phyloP scores from a whole-genome alignment of 495 filamentous ascomycete species.

The Penicillium longicatenatum region DNA sequence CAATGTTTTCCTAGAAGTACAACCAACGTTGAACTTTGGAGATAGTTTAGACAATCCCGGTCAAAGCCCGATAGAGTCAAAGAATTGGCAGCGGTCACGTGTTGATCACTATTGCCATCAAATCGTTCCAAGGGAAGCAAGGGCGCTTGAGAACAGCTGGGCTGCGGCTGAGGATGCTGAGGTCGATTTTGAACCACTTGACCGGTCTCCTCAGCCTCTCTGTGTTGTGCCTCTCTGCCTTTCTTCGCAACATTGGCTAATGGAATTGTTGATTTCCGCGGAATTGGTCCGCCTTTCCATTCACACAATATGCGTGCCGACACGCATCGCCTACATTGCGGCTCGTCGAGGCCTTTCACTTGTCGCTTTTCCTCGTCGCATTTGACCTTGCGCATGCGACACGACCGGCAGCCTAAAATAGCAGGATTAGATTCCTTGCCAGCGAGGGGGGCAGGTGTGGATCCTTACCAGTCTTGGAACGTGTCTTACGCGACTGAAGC shows the following conservation, averaged over 20 bases:
- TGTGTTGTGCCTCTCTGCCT: slow-evolving; percentile 10
- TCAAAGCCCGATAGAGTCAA: slow-evolving; percentile 31
- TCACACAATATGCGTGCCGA: slow-evolving; percentile 33
- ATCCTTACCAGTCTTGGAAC: slow-evolving; percentile 39
- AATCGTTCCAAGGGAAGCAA: slow-evolving; percentile 13
- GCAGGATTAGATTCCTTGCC: background rate
- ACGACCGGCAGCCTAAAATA: slow-evolving; percentile 34
- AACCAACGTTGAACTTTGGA: slow-evolving; percentile 35
- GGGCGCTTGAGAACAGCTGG: background rate
- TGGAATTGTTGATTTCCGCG: slow-evolving; percentile 17
- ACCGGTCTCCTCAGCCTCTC: background rate
- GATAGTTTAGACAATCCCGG: slow-evolving; percentile 30
- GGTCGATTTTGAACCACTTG: background rate
- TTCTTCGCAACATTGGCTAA: slow-evolving; percentile 5
- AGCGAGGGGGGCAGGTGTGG: slow-evolving; percentile 6
- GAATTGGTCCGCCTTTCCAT: slow-evolving; percentile 35
- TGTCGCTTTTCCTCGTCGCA: slow-evolving; percentile 37
- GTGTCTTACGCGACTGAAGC: slow-evolving; percentile 32
- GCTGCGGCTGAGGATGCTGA: background rate
- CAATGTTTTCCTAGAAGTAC: slow-evolving; percentile 38
- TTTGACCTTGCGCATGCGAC: slow-evolving; percentile 38
- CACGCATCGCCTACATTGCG: slow-evolving; percentile 34
- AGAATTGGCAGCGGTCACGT: slow-evolving; percentile 33
- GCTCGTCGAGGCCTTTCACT: slow-evolving; percentile 26
- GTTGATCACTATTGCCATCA: background rate